Evolutionary conservation across 2,329 filamentous ascomycete species (phyloP), one percentile per base, ranked within the genome.

Genomic region (Scleromitrula shiraiana): DNA sequence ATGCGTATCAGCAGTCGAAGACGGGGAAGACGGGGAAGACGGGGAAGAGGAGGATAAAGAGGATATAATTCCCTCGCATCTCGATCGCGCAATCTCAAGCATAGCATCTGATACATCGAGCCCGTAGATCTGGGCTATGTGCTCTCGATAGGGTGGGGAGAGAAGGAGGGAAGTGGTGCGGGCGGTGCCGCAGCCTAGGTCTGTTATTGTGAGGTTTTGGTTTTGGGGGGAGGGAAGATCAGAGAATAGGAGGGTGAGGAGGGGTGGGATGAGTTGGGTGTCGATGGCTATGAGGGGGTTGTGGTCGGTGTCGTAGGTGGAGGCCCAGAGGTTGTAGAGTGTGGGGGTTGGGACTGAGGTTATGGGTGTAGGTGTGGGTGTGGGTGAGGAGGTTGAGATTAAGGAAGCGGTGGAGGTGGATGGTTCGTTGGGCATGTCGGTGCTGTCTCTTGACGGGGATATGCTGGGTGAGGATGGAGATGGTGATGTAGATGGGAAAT

Each of bases 241-340:
- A 69, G 9, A 61, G 3, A 80, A 56, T 37, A 79, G 72, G 1
- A 60, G 53, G 0, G 76, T 73, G 0, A 84, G 68, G 0, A 80
- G 59, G 1, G 59, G 57, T 12, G 64, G 59, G 56, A 84, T 70
- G 57, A 82, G 74, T 12, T 73, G 53, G 32, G 77, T 75, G 59
- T 85, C 82, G 15, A 83, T 70, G 1, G 73, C 71, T 65, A 84
- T 80, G 1, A 85, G 69, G 61, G 83, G 80, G 60, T 84, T 85
- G 26, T 76, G 76, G 53, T 85, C 80, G 26, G 70, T 76, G 63
- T 85, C 80, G 65, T 84, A 85, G 36, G 80, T 59, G 37, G 57
- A 53, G 23, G 72, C 68, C 73, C 73, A 76, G 47, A 68, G 65
- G 42, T 73, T 60, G 56, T 76, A 76, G 10, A 73, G 67, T n/a